These are phyloP conservation scores for Cytauxzoon felis DNA, from an alignment of 169 alveolate species.

Conservation along the genomic window DNA sequence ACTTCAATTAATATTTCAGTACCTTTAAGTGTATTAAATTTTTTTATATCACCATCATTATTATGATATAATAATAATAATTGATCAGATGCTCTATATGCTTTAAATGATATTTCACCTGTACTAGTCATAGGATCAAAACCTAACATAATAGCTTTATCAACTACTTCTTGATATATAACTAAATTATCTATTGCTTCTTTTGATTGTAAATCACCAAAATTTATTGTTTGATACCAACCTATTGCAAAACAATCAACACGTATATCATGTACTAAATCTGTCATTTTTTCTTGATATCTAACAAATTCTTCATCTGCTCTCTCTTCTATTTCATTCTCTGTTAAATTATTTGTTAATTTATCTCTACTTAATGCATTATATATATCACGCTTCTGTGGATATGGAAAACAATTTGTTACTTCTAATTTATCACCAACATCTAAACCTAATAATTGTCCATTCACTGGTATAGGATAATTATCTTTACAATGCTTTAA, in stretches of 20 bases:
- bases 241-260: constrained; percentile 84
- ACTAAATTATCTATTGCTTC: constrained; percentile 75
- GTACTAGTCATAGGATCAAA: constrained; percentile 64
- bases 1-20: constrained; percentile 74
- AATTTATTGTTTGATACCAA: constrained; percentile 80
- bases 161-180: constrained; percentile 72
- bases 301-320: constrained; percentile 78
- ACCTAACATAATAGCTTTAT: constrained; percentile 72
- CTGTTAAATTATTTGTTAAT: constrained; percentile 55
- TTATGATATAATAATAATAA: constrained; percentile 56
- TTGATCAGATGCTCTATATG: constrained; percentile 74
- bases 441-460: constrained; percentile 80
- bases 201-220: constrained; percentile 76
- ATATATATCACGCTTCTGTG: constrained; percentile 76
- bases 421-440: constrained; percentile 76
- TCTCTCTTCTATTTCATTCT: constrained; percentile 77
- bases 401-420: constrained; percentile 82
- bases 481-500: constrained; percentile 80
- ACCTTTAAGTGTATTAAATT: constrained; percentile 64
- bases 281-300: constrained; percentile 80
- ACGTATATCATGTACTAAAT: constrained; percentile 77
- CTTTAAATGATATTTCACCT: constrained; percentile 71
- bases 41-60: constrained; percentile 58
- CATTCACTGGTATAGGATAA: constrained; percentile 81
- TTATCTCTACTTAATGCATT: constrained; percentile 66